These are phyloP conservation scores for Sordaria brevicollis DNA, from an alignment of 495 filamentous ascomycete species.

Conservation along the genomic window DNA sequence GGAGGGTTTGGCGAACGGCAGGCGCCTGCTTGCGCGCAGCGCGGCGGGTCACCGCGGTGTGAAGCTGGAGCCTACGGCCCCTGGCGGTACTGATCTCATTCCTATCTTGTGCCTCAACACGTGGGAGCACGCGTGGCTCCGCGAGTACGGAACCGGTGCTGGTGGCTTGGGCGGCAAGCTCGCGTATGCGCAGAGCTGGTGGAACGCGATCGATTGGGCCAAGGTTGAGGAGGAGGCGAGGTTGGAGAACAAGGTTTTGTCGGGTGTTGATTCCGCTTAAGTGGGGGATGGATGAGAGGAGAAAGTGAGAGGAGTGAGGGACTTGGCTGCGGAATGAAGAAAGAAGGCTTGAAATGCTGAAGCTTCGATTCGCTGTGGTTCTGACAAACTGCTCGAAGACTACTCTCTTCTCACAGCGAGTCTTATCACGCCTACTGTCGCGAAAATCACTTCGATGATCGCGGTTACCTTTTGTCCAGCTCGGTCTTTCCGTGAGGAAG, in stretches of 20 bases:
- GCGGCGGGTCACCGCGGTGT: slow-evolving; percentile 28
- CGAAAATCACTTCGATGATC: not conserved
- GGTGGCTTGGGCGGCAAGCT: slow-evolving; percentile 51
- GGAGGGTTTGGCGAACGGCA: slow-evolving; percentile 27
- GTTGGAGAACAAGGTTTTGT: slow-evolving; percentile 4
- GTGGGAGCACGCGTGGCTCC: slow-evolving; percentile 91
- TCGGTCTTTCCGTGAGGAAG: not conserved
- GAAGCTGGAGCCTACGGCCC: slow-evolving; percentile 24
- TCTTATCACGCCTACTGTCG: not conserved
- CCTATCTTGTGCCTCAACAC: slow-evolving; percentile 87
- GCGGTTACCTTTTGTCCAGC: not conserved
- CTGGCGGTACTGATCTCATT: slow-evolving; percentile 58
- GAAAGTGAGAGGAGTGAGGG: not conserved
- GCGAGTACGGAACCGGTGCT: slow-evolving; percentile 61
- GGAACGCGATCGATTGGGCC: slow-evolving; percentile 78
- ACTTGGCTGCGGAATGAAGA: not conserved
- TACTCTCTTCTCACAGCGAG: not conserved
- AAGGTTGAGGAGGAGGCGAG: slow-evolving; percentile 41
- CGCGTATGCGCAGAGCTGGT: slow-evolving; percentile 69
- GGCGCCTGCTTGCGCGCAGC: slow-evolving; percentile 19
- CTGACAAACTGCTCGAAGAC: not conserved
- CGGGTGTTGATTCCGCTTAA: not conserved
- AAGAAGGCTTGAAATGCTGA: not conserved
- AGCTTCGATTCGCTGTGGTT: not conserved
- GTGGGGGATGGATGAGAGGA: too few relatives aligned